phyloP scores from a whole-genome alignment of 75 land plant genomes.

The Pinus albicaulis region DNA sequence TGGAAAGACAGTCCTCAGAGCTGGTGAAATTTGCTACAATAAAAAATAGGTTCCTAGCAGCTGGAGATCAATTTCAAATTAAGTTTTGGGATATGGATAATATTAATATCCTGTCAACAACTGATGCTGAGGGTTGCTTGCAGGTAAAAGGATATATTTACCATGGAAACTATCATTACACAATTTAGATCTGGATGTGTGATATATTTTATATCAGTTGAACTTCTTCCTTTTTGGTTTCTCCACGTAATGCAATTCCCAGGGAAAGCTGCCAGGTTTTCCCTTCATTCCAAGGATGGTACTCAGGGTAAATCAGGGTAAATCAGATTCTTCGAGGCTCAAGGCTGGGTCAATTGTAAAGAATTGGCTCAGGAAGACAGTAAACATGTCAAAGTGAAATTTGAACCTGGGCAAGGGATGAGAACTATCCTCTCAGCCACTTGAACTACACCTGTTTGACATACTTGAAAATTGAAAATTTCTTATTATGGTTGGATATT shows the following conservation, averaged over 20 bases:
- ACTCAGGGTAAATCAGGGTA: no score
- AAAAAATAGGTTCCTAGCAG: constrained; percentile 48
- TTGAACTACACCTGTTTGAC: no score
- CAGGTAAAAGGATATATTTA: not conserved
- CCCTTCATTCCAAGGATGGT: no score
- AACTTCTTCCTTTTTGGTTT: not conserved
- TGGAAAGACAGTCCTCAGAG: constrained; percentile 43
- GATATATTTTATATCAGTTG: not conserved
- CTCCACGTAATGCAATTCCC: no score
- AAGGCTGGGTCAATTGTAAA: no score
- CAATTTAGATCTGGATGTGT: not conserved
- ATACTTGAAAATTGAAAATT: not conserved
- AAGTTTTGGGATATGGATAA: constrained; percentile 68
- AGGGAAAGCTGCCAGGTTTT: no score
- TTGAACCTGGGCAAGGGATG: no score
- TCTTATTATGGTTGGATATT: not conserved
- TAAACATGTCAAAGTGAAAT: not conserved
- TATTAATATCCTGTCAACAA: constrained; percentile 31
- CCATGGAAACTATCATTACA: not conserved
- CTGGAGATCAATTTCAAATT: constrained; percentile 45
- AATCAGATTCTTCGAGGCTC: no score
- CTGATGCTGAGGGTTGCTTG: constrained; percentile 54
- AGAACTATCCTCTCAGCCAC: no score
- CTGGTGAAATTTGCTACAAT: constrained; percentile 69
- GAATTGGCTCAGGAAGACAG: not conserved